Base-by-base conservation (phyloP, 106 monocot genomes). In the Allium cepa region DNA sequence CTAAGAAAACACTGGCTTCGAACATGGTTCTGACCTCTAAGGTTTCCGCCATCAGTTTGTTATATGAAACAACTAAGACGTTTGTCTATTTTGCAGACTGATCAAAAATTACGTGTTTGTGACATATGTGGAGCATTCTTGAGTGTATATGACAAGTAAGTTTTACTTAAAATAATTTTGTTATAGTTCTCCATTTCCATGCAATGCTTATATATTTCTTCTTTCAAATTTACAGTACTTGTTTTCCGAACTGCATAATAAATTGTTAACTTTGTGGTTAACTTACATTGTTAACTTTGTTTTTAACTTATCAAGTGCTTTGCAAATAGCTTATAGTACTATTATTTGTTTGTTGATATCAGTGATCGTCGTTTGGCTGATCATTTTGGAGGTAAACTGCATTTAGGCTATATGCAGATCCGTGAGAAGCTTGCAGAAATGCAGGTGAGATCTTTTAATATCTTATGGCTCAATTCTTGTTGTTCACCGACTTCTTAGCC, bases 41-140 rank as follows among this genome's bases (percentile, higher is more conserved):
- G 64, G 47, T 17, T 49, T 26, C 11, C 3, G 5, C 17, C 3
- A 5, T 36, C 36, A 36, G 36, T 36, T 36, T 36, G 36, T 36
- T 36, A 36, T 36, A 36, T 36, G 36, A 36, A 36, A 36, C 36
- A 36, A 36, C 36, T 36, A 56, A 56, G 28, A 69, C 53, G 28
- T 10, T 10, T 16, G n/a, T 68, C 52, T 22, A 50, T 84, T 83
- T 74, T 81, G 77, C 86, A 97, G 97, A 97, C 97, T 68, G 97
- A 97, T 77, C 92, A 97, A 73, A 97, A 97, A 63, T 72, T 97
- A 62, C 92, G 97, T 64, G 78, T 97, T 8, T 97, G 97, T 59
- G 97, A 97, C 78, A 92, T 90, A 66, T 97, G 97, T 78, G 97
- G 97, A 63, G 97, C 97, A 63, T 97, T 97, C 72, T 83, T 97